A percentile compares a stretch with the other conserved stretches of the same genome.
phyloP scores from a whole-genome alignment of 495 filamentous ascomycete genomes.

The Neurospora sp. region DNA sequence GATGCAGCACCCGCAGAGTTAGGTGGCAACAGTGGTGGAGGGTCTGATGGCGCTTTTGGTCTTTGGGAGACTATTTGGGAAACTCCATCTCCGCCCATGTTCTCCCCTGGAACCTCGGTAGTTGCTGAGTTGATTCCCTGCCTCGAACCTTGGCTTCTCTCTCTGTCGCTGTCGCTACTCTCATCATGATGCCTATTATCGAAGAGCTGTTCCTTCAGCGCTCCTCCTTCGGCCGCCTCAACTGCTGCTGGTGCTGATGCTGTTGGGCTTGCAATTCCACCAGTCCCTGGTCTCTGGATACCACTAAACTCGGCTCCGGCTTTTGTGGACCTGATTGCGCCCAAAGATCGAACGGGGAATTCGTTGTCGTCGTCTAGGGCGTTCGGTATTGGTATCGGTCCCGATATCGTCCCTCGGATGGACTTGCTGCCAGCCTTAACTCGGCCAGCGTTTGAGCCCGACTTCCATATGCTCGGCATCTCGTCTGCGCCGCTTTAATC shows the following conservation, averaged over 20 bases:
- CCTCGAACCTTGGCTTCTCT: neutral
- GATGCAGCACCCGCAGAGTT: conserved; percentile 10
- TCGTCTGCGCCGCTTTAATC: neutral
- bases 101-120: neutral
- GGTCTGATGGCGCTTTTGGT: conserved; percentile 15
- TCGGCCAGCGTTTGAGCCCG: conserved; percentile 27
- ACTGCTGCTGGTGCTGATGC: neutral
- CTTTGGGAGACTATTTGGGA: neutral
- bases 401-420: conserved; percentile 43
- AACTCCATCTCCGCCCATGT: neutral
- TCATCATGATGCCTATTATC: neutral
- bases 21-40: conserved; percentile 14
- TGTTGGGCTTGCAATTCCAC: conserved; percentile 19
- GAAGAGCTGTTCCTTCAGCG: neutral
- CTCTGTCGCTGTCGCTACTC: conserved; percentile 1
- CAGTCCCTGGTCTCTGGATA: conserved; percentile 28
- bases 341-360: conserved; percentile 16
- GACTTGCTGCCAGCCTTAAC: conserved; percentile 29
- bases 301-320: neutral
- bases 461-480: conserved; percentile 28
- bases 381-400: conserved; percentile 37
- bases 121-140: neutral
- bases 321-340: neutral
- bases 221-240: neutral
- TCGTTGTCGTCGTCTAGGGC: conserved; percentile 32